These are phyloP conservation scores for Cladosporium halotolerans DNA, from an alignment of 2,329 filamentous ascomycete genomes.

Conservation along the genomic window DNA sequence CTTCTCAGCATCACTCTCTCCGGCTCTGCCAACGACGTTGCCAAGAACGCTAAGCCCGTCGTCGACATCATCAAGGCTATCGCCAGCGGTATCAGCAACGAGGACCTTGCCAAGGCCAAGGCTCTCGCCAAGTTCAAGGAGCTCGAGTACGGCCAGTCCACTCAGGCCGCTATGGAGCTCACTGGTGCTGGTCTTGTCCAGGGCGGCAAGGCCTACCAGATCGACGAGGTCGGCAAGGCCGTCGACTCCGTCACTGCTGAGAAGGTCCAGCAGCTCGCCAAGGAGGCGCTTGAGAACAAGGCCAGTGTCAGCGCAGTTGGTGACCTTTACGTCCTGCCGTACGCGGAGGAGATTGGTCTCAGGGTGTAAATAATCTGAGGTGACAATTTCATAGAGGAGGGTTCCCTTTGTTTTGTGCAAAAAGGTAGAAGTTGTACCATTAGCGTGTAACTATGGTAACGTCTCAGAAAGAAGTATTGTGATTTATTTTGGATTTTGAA, in stretches of 20 bases:
- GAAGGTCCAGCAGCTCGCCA: constrained; percentile 84
- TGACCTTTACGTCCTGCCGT: constrained; percentile 85
- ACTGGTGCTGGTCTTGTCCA: constrained; percentile 80
- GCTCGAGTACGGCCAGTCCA: constrained; percentile 72
- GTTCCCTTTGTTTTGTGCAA: constrained; percentile 22
- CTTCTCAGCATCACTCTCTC: constrained; percentile 77
- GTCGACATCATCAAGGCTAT: constrained; percentile 79
- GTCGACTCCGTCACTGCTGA: constrained; percentile 77
- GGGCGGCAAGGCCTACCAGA: constrained; percentile 74
- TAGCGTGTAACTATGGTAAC: constrained; percentile 17
- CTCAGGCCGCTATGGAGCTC: constrained; percentile 69
- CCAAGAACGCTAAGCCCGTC: constrained; percentile 66
- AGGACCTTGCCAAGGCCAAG: constrained; percentile 86
- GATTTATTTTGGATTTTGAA: background rate
- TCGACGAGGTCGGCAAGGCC: constrained; percentile 69
- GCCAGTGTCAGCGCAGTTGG: constrained; percentile 84
- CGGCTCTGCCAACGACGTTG: constrained; percentile 67
- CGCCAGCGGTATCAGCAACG: constrained; percentile 63
- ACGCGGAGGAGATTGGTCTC: constrained; percentile 87
- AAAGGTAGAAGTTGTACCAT: constrained; percentile 30
- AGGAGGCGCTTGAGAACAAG: constrained; percentile 80
- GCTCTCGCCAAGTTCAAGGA: constrained; percentile 90
- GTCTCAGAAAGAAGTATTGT: background rate
- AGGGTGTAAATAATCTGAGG: constrained; percentile 65
- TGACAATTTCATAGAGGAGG: constrained; percentile 17